These are phyloP conservation scores for Cucumis cinereus DNA, from an alignment of 306 rosid species.

Conservation along the genomic window DNA sequence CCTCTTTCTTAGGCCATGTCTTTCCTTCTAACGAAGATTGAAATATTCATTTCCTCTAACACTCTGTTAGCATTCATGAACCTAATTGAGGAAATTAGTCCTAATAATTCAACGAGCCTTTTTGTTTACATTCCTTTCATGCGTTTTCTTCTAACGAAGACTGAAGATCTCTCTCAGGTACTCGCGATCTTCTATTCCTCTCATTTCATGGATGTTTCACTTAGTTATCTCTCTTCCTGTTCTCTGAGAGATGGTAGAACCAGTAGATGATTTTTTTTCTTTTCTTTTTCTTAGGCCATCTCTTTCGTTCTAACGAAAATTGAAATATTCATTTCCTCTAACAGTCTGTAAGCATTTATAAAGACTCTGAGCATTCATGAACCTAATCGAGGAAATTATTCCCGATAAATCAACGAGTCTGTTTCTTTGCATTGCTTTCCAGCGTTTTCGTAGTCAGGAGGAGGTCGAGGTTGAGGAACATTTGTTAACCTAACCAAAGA, in stretches of 20 bases:
- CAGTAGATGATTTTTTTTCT: background rate
- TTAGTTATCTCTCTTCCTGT: background rate
- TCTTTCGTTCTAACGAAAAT: background rate
- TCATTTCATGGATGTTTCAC: background rate
- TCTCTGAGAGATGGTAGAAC: background rate
- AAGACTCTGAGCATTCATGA: background rate
- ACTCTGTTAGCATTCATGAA: background rate
- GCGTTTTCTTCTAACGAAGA: too few species aligned
- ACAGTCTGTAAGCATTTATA: background rate
- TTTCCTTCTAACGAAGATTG: background rate
- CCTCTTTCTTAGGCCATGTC: background rate
- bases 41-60: background rate
- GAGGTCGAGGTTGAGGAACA: background rate
- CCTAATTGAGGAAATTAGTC: background rate
- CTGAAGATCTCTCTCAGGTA: conserved; percentile 50
- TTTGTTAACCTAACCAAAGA: background rate
- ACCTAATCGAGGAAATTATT: background rate
- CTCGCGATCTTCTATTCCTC: background rate
- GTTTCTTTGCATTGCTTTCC: background rate
- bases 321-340: background rate
- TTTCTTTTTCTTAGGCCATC: background rate
- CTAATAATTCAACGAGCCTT: background rate
- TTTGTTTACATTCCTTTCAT: background rate
- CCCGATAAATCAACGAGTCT: background rate
- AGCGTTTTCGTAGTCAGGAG: background rate